phyloP scores from a whole-genome alignment of 768 basidiomycete species.

The Mycena belliarum region DNA sequence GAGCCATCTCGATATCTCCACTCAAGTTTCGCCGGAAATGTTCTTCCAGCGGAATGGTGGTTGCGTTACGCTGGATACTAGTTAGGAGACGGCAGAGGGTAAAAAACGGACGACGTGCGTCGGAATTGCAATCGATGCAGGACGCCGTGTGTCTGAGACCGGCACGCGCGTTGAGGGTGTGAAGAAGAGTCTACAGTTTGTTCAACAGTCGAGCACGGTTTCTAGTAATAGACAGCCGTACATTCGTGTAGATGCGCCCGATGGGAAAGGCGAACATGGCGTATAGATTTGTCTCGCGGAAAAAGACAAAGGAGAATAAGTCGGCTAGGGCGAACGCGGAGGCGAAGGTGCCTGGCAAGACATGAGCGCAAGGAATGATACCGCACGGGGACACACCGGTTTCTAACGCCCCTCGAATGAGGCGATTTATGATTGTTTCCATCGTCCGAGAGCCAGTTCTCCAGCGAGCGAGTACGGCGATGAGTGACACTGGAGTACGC shows the following conservation, averaged over 20 bases:
- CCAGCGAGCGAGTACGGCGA: conserved; percentile 37
- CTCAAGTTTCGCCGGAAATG: background rate
- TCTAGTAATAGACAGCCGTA: conserved; percentile 22
- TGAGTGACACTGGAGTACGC: conserved; percentile 26
- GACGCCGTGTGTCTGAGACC: background rate
- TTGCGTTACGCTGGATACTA: background rate
- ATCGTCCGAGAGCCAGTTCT: conserved; percentile 54
- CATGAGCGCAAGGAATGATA: background rate
- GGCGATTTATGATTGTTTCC: conserved; percentile 52
- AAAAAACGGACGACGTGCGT: background rate
- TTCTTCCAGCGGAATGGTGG: background rate
- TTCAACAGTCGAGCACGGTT: background rate
- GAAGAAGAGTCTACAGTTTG: background rate
- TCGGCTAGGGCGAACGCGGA: conserved; percentile 53
- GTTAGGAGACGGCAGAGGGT: background rate
- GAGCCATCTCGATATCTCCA: background rate
- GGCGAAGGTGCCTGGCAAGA: conserved; percentile 35
- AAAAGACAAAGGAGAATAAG: conserved; percentile 36
- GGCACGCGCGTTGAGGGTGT: background rate
- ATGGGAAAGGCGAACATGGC: conserved; percentile 39
- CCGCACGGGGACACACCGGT: conserved; percentile 37
- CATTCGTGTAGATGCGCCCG: conserved; percentile 48
- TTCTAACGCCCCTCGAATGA: conserved; percentile 56
- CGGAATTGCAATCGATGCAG: background rate
- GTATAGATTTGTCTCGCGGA: conserved; percentile 29